These are phyloP conservation scores for Pseudopithomyces maydicus DNA, from an alignment of 2,329 filamentous ascomycete genomes.

Conservation along the genomic window DNA sequence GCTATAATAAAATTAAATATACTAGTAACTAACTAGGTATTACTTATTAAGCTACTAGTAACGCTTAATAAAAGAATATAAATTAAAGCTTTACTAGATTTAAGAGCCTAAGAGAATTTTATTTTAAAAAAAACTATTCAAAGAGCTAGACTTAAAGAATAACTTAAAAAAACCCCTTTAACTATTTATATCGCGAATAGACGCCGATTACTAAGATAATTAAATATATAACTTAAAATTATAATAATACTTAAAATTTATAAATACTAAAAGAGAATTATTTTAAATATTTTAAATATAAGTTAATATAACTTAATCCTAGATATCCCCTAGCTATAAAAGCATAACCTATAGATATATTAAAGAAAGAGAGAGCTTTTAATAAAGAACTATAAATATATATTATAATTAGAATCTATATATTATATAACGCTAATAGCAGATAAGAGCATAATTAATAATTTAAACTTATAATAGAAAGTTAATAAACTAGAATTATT, in stretches of 20 bases:
- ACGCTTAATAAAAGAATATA: background rate
- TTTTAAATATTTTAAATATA: background rate
- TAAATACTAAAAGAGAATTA: background rate
- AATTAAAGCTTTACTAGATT: background rate
- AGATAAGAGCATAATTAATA: no score
- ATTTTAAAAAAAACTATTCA: background rate
- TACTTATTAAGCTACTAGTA: background rate
- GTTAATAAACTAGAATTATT: no score
- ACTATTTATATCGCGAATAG: background rate
- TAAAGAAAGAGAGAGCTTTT: background rate
- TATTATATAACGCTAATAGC: background rate
- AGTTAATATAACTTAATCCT: background rate
- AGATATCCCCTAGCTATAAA: background rate
- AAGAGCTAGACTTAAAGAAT: no score
- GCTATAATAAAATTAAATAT: background rate
- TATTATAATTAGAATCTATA: background rate
- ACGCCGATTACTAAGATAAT: background rate
- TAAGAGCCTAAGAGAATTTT: background rate
- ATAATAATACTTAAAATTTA: background rate
- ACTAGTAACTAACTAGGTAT: background rate
- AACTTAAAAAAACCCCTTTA: background rate
- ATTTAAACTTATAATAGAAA: no score
- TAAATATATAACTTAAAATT: background rate
- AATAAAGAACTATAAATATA: background rate
- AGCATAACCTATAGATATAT: background rate